Evolutionary conservation across 148 eudicot species (phyloP), one percentile per base, ranked within the genome.

Genomic region (Simmondsia chinensis): DNA sequence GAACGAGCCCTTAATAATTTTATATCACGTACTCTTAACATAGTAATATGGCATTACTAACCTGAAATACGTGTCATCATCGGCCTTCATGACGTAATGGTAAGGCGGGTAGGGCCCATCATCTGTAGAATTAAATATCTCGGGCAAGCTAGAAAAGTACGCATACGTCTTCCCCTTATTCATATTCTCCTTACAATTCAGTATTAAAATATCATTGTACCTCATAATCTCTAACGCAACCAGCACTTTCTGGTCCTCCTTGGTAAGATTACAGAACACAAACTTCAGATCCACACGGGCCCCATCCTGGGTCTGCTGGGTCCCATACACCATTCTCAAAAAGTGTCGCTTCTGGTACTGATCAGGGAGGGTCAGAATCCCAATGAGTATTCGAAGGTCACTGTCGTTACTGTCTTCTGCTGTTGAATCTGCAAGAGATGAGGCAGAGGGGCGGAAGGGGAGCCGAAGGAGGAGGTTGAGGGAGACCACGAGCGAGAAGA

Each of bases 191-290:
- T 48, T 56, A 56, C 96, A 87, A 37, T 87, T 40, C 38, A 87
- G 77, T 61, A 87, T 87, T 16, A 87, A 79, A 20, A 87, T 87
- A 19, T 87, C 94, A 12, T 87, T 33, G 57, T 69, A 66, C 0
- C 56, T 80, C 85, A 91, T 85, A 19, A 91, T 91, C 46, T 91
- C 97, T 11, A 89, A 64, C 2, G 97, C 88, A 7, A 91, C 76
- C 5, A 84, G 22, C 0, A 82, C 76, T 18, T 63, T 79, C 41
- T 91, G 95, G 33, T 85, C 95, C 48, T 89, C 95, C 37, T 81
- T 81, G 8, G 93, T 82, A 7, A 91, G 73, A 68, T 85, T 85
- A 60, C 97, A 91, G 29, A 89, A 82, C 11, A 91, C 83, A 26
- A 91, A 91, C 54, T 63, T 91, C 0, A 91, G 67, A 17, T 84